Evolutionary conservation across 768 basidiomycete genomes (phyloP).

Genomic region (Tulasnella sp.): DNA sequence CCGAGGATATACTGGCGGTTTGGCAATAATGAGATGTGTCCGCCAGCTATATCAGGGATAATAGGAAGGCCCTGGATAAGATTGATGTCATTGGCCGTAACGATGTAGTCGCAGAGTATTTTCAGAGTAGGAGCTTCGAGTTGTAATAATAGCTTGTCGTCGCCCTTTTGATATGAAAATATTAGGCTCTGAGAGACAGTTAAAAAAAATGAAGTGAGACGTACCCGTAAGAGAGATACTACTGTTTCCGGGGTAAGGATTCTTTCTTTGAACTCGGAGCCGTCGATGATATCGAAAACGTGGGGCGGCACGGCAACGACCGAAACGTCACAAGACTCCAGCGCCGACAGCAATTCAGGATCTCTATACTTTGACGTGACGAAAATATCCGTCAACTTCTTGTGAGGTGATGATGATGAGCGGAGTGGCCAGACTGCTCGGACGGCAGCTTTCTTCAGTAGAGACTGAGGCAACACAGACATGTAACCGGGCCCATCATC

Average conservation of each 20-base stretch:
- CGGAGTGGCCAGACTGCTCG: neutral
- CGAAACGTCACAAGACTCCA: neutral
- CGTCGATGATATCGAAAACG: neutral
- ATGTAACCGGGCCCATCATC: slow-evolving; percentile 38
- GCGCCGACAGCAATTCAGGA: no score
- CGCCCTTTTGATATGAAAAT: neutral
- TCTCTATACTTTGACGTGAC: no score
- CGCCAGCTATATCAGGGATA: neutral
- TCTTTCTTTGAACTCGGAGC: neutral
- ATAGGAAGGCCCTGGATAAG: neutral
- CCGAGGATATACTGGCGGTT: neutral
- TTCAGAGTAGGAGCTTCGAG: neutral
- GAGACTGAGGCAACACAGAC: slow-evolving; percentile 41
- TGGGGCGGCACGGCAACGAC: neutral
- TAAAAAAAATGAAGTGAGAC: no score
- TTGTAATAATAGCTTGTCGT: neutral
- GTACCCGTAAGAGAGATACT: neutral
- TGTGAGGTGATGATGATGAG: no score
- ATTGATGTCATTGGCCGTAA: neutral
- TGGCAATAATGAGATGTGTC: neutral
- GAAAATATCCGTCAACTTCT: no score
- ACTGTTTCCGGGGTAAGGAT: neutral
- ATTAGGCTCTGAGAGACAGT: no score
- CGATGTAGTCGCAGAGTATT: neutral
- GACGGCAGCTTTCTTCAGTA: slow-evolving; percentile 35